Evolutionary conservation across 164 flowering plant genomes (phyloP).

Genomic region (Macadamia tetraphylla): DNA sequence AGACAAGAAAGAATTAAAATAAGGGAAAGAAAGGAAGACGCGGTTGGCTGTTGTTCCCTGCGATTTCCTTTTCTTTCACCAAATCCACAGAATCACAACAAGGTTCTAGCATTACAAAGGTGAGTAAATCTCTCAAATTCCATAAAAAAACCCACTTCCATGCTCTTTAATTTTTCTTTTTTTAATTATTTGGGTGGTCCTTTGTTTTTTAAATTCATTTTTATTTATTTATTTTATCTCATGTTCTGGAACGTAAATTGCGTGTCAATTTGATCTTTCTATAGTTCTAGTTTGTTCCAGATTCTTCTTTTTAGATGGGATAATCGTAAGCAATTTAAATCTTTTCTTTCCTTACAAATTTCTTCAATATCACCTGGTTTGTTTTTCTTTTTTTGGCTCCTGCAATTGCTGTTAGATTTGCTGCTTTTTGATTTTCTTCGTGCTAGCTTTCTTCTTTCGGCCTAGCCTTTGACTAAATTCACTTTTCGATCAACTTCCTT

Average conservation of each 20-base stretch:
- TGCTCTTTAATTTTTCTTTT: too few relatives aligned
- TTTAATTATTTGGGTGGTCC: too few relatives aligned
- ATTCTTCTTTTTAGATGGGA: not conserved
- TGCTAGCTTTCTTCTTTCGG: not conserved
- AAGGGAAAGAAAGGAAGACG: constrained; percentile 8
- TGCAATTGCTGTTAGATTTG: not conserved
- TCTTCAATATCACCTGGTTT: not conserved
- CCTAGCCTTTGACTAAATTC: not conserved
- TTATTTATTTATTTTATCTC: not conserved
- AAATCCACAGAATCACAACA: not conserved
- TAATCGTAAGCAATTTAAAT: not conserved
- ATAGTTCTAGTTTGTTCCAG: not conserved
- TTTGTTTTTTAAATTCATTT: too few relatives aligned
- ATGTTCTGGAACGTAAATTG: not conserved
- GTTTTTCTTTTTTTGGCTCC: too few relatives aligned
- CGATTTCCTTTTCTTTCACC: constrained; percentile 3
- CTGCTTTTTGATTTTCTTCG: not conserved
- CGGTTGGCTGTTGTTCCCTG: constrained; percentile 9
- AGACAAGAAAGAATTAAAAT: too few relatives aligned
- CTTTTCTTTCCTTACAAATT: not conserved
- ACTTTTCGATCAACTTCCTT: not conserved
- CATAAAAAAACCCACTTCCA: too few relatives aligned
- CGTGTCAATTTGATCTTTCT: not conserved
- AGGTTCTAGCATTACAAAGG: not conserved
- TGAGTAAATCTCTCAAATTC: not conserved